Percentiles rank a stretch among this genome's conserved stretches.
phyloP scores from a whole-genome alignment of 345 rosid species.

The Excoecaria cochinchinensis region DNA sequence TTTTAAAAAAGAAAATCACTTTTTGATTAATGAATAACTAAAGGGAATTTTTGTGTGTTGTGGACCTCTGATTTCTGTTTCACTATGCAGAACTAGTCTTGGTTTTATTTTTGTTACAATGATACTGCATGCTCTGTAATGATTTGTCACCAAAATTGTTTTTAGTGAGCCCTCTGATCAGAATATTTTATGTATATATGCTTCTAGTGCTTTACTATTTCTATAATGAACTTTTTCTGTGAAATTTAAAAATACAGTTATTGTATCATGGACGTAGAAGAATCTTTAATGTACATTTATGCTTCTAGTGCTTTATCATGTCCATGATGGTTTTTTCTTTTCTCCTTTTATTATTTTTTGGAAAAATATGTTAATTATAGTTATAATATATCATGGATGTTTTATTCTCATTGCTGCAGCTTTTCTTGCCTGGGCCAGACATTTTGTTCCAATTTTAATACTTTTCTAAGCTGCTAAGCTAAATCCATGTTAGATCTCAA shows the following conservation, averaged over 20 bases:
- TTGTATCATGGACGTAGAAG: no score
- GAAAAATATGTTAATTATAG: background rate
- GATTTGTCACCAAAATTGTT: background rate
- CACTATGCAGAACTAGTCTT: background rate
- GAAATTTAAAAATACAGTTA: no score
- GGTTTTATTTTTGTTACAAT: background rate
- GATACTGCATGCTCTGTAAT: background rate
- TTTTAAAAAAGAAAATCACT: no score
- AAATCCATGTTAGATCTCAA: no score
- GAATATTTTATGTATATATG: background rate
- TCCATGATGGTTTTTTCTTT: background rate
- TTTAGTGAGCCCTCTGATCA: background rate
- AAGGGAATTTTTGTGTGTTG: no score
- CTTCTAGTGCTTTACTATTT: background rate
- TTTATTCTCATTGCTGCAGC: background rate
- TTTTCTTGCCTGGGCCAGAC: background rate
- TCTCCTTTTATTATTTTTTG: background rate
- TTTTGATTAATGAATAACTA: no score
- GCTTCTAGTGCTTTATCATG: background rate
- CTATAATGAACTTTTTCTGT: background rate
- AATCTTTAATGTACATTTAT: background rate
- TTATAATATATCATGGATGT: background rate
- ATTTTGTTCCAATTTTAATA: no score
- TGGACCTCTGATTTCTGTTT: no score
- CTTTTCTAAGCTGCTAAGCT: no score